Percentiles rank a stretch among this genome's conserved stretches.
Evolutionary conservation across 805 yeast species (phyloP).

Genomic region (Diddensiella transvaalensis): DNA sequence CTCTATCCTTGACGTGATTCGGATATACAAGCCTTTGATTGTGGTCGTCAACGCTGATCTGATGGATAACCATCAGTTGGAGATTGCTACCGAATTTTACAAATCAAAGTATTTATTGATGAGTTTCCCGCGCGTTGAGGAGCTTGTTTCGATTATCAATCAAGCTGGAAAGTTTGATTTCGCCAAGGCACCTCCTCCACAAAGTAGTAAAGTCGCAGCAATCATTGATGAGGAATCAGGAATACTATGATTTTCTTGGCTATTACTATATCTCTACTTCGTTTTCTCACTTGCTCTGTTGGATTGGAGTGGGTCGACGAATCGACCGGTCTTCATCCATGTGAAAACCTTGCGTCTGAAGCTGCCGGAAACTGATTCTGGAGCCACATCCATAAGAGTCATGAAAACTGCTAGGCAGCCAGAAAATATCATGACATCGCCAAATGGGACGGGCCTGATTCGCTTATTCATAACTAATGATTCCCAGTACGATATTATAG

Average conservation of each 20-base stretch:
- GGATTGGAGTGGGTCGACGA: constrained; percentile 23
- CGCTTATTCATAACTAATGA: constrained; percentile 26
- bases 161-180: constrained; percentile 10
- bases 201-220: constrained; percentile 15
- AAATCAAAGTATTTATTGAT: constrained; percentile 10
- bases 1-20: constrained; percentile 74
- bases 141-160: constrained; percentile 3
- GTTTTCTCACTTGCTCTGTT: not conserved
- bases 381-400: constrained; percentile 30
- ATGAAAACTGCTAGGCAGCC: constrained; percentile 32
- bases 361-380: constrained; percentile 28
- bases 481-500: constrained; percentile 37
- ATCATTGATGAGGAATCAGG: constrained; percentile 23
- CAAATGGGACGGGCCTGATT: constrained; percentile 29
- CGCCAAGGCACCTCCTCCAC: constrained; percentile 16
- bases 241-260: not conserved
- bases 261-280: not conserved
- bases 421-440: constrained; percentile 34
- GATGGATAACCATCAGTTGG: constrained; percentile 86
- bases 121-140: constrained; percentile 7
- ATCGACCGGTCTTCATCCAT: constrained; percentile 32
- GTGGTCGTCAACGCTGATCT: constrained; percentile 67
- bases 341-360: constrained; percentile 29
- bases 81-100: constrained; percentile 61
- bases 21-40: constrained; percentile 53